Percentiles rank a stretch among this genome's conserved stretches.
These are phyloP conservation scores for Yamadazyma sp. DNA, from an alignment of 805 yeast genomes.

Conservation along the genomic window DNA sequence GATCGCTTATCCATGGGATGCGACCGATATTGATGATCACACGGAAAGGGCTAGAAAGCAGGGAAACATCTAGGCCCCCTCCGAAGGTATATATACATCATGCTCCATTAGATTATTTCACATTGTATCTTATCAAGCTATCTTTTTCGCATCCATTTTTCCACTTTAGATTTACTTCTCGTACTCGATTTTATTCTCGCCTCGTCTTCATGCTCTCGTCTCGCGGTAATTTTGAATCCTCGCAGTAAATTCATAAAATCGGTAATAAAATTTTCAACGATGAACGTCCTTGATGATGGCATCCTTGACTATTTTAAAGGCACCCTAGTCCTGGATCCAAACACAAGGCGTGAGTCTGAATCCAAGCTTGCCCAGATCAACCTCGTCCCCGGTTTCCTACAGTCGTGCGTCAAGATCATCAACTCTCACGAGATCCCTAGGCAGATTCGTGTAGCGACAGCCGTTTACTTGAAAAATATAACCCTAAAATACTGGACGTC, in stretches of 20 bases:
- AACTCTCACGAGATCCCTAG: constrained; percentile 35
- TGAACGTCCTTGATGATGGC: constrained; percentile 2
- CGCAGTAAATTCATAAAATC: too few species aligned
- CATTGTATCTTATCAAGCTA: too few species aligned
- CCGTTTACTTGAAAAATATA: constrained; percentile 79
- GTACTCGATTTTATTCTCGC: too few species aligned
- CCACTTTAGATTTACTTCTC: too few species aligned
- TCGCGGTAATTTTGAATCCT: too few species aligned
- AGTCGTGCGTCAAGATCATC: constrained; percentile 11
- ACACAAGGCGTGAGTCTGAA: constrained; percentile 2
- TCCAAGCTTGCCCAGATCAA: background rate
- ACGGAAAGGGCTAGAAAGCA: constrained; percentile 63
- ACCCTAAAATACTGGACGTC: constrained; percentile 61
- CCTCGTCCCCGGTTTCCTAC: constrained; percentile 13
- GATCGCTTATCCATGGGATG: constrained; percentile 94
- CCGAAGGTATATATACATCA: background rate
- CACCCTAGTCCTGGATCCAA: constrained; percentile 7
- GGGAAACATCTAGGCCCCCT: constrained; percentile 46
- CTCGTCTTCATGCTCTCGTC: too few species aligned
- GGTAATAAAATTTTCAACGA: constrained; percentile 1
- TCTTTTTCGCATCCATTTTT: too few species aligned
- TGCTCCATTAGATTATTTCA: too few species aligned
- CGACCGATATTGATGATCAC: constrained; percentile 75
- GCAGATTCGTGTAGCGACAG: constrained; percentile 67
- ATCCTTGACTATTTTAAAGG: constrained; percentile 5